A percentile compares a stretch with the other conserved stretches of the same genome.
These are phyloP conservation scores for Paecilomyces dactylethromorphus DNA, from an alignment of 2,329 filamentous ascomycete species.

Conservation along the genomic window DNA sequence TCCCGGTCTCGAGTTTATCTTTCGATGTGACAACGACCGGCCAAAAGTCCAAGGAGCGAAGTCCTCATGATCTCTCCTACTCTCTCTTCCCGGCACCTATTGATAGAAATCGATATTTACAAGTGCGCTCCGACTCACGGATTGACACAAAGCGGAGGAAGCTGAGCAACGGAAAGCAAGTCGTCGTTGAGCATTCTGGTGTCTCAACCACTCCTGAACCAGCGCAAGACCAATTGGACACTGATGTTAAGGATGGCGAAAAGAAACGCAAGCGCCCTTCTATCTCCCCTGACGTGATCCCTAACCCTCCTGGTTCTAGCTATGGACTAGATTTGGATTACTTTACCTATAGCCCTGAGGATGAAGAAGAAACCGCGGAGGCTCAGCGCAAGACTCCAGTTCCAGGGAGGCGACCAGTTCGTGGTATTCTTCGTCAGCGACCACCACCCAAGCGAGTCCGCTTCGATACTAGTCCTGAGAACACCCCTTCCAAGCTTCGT, in stretches of 20 bases:
- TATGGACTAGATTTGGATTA: conserved; percentile 36
- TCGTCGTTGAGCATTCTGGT: neutral
- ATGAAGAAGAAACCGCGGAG: conserved; percentile 19
- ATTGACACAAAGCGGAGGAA: conserved; percentile 1
- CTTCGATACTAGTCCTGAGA: conserved; percentile 15
- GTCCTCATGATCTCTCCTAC: conserved; percentile 15
- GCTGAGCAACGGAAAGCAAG: neutral
- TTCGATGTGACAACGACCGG: neutral
- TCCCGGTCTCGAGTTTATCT: conserved; percentile 1
- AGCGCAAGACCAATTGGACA: neutral
- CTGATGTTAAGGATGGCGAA: neutral
- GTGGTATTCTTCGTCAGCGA: conserved; percentile 7
- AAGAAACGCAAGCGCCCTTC: conserved; percentile 33
- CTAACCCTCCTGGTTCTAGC: conserved; percentile 33
- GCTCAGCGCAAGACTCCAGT: conserved; percentile 4
- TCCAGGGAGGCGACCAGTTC: conserved; percentile 1
- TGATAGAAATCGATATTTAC: conserved; percentile 15
- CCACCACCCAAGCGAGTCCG: conserved; percentile 14
- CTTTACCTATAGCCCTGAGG: conserved; percentile 27
- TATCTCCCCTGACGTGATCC: conserved; percentile 34
- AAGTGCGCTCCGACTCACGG: conserved; percentile 8
- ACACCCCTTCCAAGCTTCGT: conserved; percentile 15
- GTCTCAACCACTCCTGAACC: neutral
- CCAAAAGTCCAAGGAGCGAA: conserved; percentile 7
- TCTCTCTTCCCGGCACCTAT: conserved; percentile 21